Conservation (phyloP, 345 rosid species). For the Eucalyptus cloeziana region DNA sequence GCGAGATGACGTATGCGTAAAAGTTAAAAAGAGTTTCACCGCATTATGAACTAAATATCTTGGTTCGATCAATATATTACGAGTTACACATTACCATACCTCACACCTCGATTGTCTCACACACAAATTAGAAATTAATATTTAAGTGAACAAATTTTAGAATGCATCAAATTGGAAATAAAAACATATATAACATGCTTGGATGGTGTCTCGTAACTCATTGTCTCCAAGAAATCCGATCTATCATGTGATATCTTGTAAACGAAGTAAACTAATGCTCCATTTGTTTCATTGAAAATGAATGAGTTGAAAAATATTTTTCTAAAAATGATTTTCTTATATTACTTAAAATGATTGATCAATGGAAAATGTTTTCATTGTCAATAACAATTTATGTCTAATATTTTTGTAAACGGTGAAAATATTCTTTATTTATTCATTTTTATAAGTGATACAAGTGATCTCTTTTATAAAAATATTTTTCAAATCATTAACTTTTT, state of each 20-base stretch:
- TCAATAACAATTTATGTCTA: too few species aligned
- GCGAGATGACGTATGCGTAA: neutral
- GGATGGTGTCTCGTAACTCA: neutral
- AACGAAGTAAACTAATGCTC: neutral
- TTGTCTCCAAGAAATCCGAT: neutral
- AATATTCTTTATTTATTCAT: too few species aligned
- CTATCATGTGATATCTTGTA: neutral
- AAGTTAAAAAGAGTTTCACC: neutral
- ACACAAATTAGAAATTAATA: neutral
- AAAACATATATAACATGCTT: neutral
- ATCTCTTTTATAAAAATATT: too few species aligned
- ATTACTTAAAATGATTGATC: too few species aligned
- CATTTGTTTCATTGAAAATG: too few species aligned
- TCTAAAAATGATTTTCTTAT: too few species aligned
- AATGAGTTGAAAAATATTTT: too few species aligned
- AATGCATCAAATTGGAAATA: neutral
- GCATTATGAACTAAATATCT: neutral
- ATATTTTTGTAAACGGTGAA: too few species aligned
- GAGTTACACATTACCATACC: neutral
- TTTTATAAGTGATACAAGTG: neutral
- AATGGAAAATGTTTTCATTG: too few species aligned
- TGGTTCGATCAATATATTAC: neutral
- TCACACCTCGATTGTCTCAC: neutral
- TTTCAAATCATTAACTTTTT: too few species aligned
- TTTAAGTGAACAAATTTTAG: neutral